A percentile compares a stretch with the other conserved stretches of the same genome.
Evolutionary conservation across 352 stramenopile species (phyloP).

Genomic region (Phytophthora rubi): DNA sequence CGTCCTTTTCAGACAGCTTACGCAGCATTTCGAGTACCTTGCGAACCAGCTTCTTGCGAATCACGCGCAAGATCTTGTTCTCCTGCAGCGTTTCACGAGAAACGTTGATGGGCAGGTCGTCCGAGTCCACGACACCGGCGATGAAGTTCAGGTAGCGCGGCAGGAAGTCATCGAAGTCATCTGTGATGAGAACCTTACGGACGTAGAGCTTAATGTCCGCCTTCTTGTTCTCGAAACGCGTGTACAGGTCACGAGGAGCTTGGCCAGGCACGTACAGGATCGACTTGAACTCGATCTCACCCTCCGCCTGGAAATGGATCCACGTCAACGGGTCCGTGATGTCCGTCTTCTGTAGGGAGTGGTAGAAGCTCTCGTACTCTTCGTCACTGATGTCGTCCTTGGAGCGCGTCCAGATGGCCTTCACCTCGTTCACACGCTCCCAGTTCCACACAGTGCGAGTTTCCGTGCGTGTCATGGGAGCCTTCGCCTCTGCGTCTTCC

Average conservation of each 20-base stretch:
- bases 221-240: conserved; percentile 92
- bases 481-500: conserved; percentile 56
- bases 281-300: conserved; percentile 99
- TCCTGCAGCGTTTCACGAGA: conserved; percentile 99
- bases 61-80: conserved; percentile 99
- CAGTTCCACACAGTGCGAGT: conserved; percentile 95
- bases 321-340: conserved; percentile 92
- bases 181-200: conserved; percentile 98
- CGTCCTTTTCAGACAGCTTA: conserved; percentile 92
- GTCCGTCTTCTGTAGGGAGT: conserved; percentile 93
- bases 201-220: conserved; percentile 98
- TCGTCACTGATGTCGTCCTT: conserved; percentile 98
- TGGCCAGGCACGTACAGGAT: conserved; percentile 97
- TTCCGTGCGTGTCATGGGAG: conserved; percentile 90
- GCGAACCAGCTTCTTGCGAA: conserved; percentile 99
- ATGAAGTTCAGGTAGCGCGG: conserved; percentile 99
- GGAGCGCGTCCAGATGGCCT: conserved; percentile 97
- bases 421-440: conserved; percentile 97
- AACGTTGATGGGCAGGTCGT: conserved; percentile 99
- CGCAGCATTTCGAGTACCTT: conserved; percentile 99
- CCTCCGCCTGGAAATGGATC: conserved; percentile 99
- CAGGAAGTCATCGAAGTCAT: conserved; percentile 98
- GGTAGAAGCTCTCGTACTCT: conserved; percentile 99
- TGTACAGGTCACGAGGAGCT: conserved; percentile 88
- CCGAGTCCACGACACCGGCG: conserved; percentile 98